A percentile compares a stretch with the other conserved stretches of the same genome.
Conservation (phyloP, 495 filamentous ascomycete genomes). For the Lepidopterella palustris region DNA sequence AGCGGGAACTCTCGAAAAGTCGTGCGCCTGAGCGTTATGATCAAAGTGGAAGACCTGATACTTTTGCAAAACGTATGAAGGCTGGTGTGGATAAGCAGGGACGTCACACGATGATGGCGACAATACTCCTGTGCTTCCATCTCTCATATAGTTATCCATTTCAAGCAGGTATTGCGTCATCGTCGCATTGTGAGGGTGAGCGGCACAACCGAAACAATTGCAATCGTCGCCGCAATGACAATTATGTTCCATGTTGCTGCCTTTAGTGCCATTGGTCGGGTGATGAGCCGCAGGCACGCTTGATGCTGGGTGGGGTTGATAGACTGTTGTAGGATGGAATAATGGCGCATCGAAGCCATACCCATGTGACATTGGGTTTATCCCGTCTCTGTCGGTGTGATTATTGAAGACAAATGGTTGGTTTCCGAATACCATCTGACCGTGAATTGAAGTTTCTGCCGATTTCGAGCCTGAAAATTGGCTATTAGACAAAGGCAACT, state of each 20-base stretch:
- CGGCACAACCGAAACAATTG: constrained; percentile 30
- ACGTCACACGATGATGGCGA: constrained; percentile 17
- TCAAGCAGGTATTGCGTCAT: constrained; percentile 28
- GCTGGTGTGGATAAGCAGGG: constrained; percentile 17
- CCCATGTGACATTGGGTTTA: constrained; percentile 1
- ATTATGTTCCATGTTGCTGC: constrained; percentile 16
- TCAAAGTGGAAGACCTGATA: background rate
- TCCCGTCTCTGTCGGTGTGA: background rate
- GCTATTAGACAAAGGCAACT: background rate
- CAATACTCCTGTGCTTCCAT: constrained; percentile 6
- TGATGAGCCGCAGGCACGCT: background rate
- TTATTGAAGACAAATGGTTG: background rate
- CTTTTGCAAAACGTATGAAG: constrained; percentile 7
- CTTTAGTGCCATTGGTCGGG: background rate
- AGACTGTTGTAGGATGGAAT: constrained; percentile 11
- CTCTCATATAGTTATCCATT: constrained; percentile 22
- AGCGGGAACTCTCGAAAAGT: background rate
- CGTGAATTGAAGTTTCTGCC: background rate
- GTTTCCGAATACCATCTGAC: background rate
- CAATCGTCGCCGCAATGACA: constrained; percentile 32
- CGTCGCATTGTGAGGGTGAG: constrained; percentile 30
- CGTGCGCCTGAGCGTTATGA: background rate
- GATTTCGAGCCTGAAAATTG: background rate
- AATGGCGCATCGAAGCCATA: constrained; percentile 22
- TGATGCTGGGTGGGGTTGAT: constrained; percentile 7